These are phyloP conservation scores for Vigna angularis DNA, from an alignment of 306 rosid genomes.

Conservation along the genomic window DNA sequence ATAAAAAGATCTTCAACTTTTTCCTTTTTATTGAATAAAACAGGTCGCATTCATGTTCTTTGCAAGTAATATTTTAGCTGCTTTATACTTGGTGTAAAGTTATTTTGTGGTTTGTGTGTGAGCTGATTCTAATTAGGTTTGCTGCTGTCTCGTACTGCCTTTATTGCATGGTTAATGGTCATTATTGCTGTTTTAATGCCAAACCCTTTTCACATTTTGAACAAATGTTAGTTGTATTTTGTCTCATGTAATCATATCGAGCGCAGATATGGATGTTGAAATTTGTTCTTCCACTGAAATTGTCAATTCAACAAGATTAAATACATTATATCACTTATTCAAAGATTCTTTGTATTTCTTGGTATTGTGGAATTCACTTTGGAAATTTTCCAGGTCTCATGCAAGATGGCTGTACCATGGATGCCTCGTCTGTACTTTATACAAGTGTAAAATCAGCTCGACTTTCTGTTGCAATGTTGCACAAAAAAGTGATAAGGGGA, in stretches of 20 bases:
- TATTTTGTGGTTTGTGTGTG: constrained; percentile 6
- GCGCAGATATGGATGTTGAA: constrained; percentile 10
- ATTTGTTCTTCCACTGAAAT: constrained; percentile 23
- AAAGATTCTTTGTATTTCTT: constrained; percentile 29
- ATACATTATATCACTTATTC: background rate
- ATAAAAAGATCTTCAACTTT: background rate
- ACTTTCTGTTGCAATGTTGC: constrained; percentile 77
- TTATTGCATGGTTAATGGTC: background rate
- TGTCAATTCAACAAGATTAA: constrained; percentile 30
- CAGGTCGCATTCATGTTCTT: constrained; percentile 12
- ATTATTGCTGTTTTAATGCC: constrained; percentile 15
- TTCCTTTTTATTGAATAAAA: background rate
- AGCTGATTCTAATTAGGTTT: constrained; percentile 11
- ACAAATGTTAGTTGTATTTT: constrained; percentile 13
- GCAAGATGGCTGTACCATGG: constrained; percentile 90
- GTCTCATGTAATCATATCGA: constrained; percentile 21
- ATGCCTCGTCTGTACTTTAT: constrained; percentile 88
- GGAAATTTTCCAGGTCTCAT: constrained; percentile 68
- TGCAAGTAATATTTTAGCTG: constrained; percentile 13
- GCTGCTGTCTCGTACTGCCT: background rate
- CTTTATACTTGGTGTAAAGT: constrained; percentile 24
- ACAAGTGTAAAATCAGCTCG: constrained; percentile 92
- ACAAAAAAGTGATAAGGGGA: constrained; percentile 73
- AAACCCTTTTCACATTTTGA: constrained; percentile 5
- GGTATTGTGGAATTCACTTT: constrained; percentile 34